A percentile compares a stretch with the other conserved stretches of the same genome.
These are phyloP conservation scores for Candida quercuum DNA, from an alignment of 805 yeast species.

Conservation along the genomic window DNA sequence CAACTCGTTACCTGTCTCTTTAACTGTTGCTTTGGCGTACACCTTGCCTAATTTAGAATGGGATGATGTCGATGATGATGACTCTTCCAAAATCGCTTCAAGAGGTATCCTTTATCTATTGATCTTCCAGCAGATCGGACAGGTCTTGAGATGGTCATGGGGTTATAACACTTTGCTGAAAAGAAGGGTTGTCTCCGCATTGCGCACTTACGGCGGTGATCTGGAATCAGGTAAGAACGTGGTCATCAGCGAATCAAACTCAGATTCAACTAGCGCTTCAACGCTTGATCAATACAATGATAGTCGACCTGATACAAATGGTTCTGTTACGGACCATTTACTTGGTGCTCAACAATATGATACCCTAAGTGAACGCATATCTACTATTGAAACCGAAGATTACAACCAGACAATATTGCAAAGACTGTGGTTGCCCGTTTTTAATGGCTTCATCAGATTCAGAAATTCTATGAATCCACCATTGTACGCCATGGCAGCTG, in stretches of 20 bases:
- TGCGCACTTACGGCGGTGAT: not conserved
- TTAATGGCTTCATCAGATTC: constrained; percentile 17
- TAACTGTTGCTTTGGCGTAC: constrained; percentile 73
- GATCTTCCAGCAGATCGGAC: constrained; percentile 80
- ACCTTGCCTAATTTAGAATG: constrained; percentile 71
- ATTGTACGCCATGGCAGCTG: constrained; percentile 65
- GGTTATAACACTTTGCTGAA: constrained; percentile 69
- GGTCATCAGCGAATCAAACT: not conserved
- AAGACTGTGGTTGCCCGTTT: not conserved
- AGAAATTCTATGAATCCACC: constrained; percentile 72
- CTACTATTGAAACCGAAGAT: not conserved
- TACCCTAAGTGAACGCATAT: not conserved
- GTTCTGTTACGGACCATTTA: constrained; percentile 6
- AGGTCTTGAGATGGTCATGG: constrained; percentile 82
- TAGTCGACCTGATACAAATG: not conserved
- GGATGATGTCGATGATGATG: constrained; percentile 66
- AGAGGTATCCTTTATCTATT: constrained; percentile 71
- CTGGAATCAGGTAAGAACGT: not conserved
- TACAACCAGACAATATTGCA: not conserved
- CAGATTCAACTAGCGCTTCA: not conserved
- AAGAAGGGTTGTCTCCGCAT: constrained; percentile 31
- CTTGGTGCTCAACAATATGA: not conserved
- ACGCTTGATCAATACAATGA: not conserved
- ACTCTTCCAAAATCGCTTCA: constrained; percentile 65
- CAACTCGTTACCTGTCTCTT: constrained; percentile 88